phyloP scores from a whole-genome alignment of 2,329 filamentous ascomycete species.

The Atkinsonella hypoxylon region DNA sequence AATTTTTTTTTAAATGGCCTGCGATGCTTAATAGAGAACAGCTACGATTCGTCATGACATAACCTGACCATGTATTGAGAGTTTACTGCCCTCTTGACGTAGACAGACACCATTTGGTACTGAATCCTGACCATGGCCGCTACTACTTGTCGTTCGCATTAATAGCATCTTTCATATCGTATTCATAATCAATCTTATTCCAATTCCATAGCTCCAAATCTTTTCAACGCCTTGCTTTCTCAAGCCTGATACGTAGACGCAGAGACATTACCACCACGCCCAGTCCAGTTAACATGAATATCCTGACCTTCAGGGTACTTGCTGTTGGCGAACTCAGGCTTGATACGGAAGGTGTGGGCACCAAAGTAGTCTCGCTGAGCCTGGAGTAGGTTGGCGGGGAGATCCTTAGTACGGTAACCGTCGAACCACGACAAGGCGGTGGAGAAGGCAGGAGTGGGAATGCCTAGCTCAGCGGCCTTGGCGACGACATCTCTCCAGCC shows the following conservation, averaged over 20 bases:
- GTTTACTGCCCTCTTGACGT: not conserved
- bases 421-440: slow-evolving; percentile 98
- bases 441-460: slow-evolving; percentile 92
- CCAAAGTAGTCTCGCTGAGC: slow-evolving; percentile 99
- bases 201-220: not conserved
- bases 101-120: not conserved
- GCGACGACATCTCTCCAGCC: slow-evolving; percentile 87
- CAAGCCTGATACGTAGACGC: slow-evolving; percentile 97
- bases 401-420: slow-evolving; percentile 92
- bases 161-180: not conserved
- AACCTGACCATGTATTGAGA: not conserved
- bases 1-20: not conserved
- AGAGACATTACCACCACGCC: slow-evolving; percentile 91
- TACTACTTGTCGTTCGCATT: not conserved
- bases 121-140: not conserved
- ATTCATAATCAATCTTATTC: not conserved
- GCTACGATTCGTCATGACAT: not conserved
- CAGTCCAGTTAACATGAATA: slow-evolving; percentile 99
- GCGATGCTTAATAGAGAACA: not conserved
- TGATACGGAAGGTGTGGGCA: slow-evolving; percentile 80
- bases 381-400: slow-evolving; percentile 96
- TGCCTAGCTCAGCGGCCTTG: slow-evolving; percentile 87
- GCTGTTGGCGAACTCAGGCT: slow-evolving; percentile 63
- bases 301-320: slow-evolving; percentile 79
- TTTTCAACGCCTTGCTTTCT: slow-evolving; percentile 13